A percentile compares a stretch with the other conserved stretches of the same genome.
Conservation (phyloP, 225 moss, liverwort and hornwort species). For the Climacium dendroides region DNA sequence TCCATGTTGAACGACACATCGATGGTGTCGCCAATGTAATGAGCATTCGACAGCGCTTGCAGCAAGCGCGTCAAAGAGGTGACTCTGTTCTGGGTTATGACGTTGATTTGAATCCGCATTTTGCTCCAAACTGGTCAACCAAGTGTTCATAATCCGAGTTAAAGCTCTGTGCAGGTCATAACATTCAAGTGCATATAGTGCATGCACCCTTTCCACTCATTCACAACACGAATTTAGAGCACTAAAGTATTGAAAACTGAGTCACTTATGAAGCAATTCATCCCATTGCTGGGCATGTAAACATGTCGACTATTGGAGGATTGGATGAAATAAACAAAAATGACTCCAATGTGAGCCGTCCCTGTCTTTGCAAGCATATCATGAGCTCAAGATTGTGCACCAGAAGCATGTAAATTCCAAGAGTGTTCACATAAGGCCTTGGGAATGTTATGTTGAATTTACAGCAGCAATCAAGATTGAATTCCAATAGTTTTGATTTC, state of each 20-base stretch:
- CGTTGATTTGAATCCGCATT: conserved; percentile 44
- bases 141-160: not conserved
- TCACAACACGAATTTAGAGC: not conserved
- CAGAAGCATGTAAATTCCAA: not conserved
- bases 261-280: not conserved
- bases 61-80: conserved; percentile 28
- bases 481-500: not conserved
- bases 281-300: not conserved
- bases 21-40: conserved; percentile 44
- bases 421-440: not conserved
- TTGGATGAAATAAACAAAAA: not conserved
- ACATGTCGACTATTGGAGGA: not conserved
- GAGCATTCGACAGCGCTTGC: conserved; percentile 19
- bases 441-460: not conserved
- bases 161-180: not conserved
- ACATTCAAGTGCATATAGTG: not conserved
- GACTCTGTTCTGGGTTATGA: conserved; percentile 42
- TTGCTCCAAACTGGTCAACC: conserved; percentile 34
- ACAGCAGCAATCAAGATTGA: not conserved
- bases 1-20: conserved; percentile 51
- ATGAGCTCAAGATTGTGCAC: not conserved
- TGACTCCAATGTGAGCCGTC: not conserved
- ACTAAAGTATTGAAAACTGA: not conserved
- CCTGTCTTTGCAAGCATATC: not conserved
- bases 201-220: not conserved